Percentiles rank a stretch among this genome's conserved stretches.
Evolutionary conservation across 2,329 filamentous ascomycete genomes (phyloP).

Genomic region (Microcyclosporella mali): DNA sequence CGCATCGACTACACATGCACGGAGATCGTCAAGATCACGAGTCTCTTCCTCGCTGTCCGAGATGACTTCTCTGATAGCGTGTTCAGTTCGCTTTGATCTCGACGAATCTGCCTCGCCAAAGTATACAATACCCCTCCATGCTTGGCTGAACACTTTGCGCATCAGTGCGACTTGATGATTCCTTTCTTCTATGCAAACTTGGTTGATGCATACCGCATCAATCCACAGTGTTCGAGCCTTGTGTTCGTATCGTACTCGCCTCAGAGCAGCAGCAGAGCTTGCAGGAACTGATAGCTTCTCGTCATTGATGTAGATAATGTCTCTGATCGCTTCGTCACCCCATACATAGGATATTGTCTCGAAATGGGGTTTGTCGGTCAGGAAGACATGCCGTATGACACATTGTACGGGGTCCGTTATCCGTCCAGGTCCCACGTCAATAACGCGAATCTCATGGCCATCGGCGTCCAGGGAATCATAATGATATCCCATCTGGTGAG

Average conservation of each 20-base stretch:
- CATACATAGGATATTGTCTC: conserved; percentile 4
- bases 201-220: conserved; percentile 12
- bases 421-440: no score
- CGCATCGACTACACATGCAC: no score
- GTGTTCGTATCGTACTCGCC: neutral
- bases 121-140: neutral
- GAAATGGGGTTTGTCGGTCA: neutral
- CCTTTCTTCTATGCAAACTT: conserved; percentile 8
- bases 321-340: neutral
- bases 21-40: no score
- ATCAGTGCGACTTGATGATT: conserved; percentile 13
- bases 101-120: neutral
- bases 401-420: no score
- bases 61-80: no score
- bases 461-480: no score
- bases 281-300: neutral
- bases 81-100: no score
- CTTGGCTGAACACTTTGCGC: conserved; percentile 10
- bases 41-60: no score
- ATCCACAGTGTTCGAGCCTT: conserved; percentile 1
- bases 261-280: neutral
- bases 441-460: no score
- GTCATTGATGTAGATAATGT: neutral
- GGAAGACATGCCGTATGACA: no score
- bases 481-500: no score